Evolutionary conservation across 441 rosid genomes (phyloP).

Genomic region (Capsella rubella): DNA sequence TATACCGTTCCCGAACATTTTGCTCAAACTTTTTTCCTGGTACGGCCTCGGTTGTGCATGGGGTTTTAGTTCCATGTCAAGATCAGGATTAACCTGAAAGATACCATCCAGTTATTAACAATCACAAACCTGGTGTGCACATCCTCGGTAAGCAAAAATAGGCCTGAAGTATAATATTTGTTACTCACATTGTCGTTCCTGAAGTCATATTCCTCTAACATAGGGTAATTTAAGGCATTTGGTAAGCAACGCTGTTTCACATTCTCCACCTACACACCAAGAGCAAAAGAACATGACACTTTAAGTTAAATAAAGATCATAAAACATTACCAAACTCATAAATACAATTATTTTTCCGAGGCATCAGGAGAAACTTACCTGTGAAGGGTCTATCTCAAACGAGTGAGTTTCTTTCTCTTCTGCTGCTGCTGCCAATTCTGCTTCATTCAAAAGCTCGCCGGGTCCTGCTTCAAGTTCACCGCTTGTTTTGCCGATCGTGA

Average conservation of each 20-base stretch:
- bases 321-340: constrained; percentile 5
- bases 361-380: constrained; percentile 42
- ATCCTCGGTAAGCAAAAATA: constrained; percentile 11
- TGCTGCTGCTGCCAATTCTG: constrained; percentile 88
- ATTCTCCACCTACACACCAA: constrained; percentile 77
- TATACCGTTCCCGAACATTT: constrained; percentile 98
- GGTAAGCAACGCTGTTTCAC: constrained; percentile 98
- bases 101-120: constrained; percentile 26
- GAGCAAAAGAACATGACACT: constrained; percentile 15
- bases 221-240: constrained; percentile 91
- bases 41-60: constrained; percentile 97
- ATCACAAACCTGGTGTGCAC: not conserved
- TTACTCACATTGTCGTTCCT: constrained; percentile 85
- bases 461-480: constrained; percentile 76
- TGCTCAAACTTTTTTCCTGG: constrained; percentile 95
- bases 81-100: constrained; percentile 89
- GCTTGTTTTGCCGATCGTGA: constrained; percentile 69
- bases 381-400: constrained; percentile 88
- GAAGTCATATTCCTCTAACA: constrained; percentile 98
- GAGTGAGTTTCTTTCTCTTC: constrained; percentile 95
- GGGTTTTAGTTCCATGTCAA: constrained; percentile 88
- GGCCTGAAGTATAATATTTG: constrained; percentile 1
- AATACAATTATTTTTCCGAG: not conserved
- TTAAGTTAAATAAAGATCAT: constrained; percentile 18
- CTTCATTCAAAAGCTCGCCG: constrained; percentile 78